A percentile compares a stretch with the other conserved stretches of the same genome.
Conservation (phyloP, 805 yeast species). For the Cyberlindnera galapagoensis region DNA sequence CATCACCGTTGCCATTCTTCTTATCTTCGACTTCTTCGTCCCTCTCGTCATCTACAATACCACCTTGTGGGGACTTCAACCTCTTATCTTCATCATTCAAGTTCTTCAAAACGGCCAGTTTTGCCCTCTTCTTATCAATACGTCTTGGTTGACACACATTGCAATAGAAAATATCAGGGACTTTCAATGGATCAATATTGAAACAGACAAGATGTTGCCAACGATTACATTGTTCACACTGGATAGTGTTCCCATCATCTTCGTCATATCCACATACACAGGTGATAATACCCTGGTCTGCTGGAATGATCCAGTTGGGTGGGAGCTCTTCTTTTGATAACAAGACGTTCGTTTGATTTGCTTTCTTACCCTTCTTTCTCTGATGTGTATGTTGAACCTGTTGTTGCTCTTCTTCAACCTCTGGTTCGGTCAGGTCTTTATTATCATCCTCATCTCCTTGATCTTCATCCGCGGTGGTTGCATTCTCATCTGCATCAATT, state of each 20-base stretch:
- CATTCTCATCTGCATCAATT: slow-evolving; percentile 3
- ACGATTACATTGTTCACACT: slow-evolving; percentile 85
- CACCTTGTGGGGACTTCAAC: too few species aligned
- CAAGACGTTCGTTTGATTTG: slow-evolving; percentile 7
- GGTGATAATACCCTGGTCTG: slow-evolving; percentile 80
- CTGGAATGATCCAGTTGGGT: slow-evolving; percentile 52
- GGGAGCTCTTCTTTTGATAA: slow-evolving; percentile 2
- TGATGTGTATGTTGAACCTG: not conserved
- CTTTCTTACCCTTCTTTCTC: slow-evolving; percentile 7
- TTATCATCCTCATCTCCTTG: slow-evolving; percentile 2
- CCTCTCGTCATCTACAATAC: slow-evolving; percentile 3
- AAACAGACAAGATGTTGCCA: slow-evolving; percentile 97
- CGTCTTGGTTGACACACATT: slow-evolving; percentile 61
- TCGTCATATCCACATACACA: slow-evolving; percentile 85
- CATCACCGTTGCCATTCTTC: slow-evolving; percentile 4
- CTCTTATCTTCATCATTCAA: slow-evolving; percentile 12
- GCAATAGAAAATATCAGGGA: slow-evolving; percentile 79
- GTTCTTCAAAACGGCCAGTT: slow-evolving; percentile 15
- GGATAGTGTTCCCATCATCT: slow-evolving; percentile 91
- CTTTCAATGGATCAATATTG: slow-evolving; percentile 65
- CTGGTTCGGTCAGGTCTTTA: slow-evolving; percentile 2
- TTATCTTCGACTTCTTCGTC: slow-evolving; percentile 2
- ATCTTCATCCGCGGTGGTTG: slow-evolving; percentile 3
- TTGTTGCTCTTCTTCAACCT: slow-evolving; percentile 4
- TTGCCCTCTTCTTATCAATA: slow-evolving; percentile 38